A percentile compares a stretch with the other conserved stretches of the same genome.
These are phyloP conservation scores for Flaveria trinervia DNA, from an alignment of 129 eudicot species.

Conservation along the genomic window DNA sequence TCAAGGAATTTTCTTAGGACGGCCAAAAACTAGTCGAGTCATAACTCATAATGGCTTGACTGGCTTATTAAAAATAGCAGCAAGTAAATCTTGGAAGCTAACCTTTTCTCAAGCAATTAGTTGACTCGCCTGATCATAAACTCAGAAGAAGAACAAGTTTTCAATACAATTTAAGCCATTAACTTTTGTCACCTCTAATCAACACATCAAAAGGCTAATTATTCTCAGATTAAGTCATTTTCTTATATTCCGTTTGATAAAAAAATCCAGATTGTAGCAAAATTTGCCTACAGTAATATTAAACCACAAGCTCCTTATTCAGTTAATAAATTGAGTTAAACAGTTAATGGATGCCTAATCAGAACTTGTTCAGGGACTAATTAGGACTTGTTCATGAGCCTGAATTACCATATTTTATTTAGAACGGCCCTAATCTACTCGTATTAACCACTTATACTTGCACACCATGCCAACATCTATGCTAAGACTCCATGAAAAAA, in stretches of 20 bases:
- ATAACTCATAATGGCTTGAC: background rate
- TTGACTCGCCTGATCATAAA: background rate
- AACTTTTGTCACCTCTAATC: background rate
- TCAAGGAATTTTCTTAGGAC: background rate
- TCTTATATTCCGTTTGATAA: no score
- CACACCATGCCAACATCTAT: background rate
- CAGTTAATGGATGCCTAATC: no score
- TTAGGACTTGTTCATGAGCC: no score
- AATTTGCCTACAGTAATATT: no score
- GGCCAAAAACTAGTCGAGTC: background rate
- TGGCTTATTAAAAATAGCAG: background rate
- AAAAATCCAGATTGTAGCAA: no score
- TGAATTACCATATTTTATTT: no score
- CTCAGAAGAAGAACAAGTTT: background rate
- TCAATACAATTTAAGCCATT: background rate
- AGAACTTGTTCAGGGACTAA: no score
- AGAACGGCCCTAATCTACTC: no score
- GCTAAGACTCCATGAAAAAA: background rate
- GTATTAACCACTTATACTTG: no score
- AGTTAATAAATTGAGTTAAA: no score
- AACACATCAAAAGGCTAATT: background rate
- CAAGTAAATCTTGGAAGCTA: background rate
- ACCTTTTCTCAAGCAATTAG: background rate
- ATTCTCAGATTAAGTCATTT: background rate
- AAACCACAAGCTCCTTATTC: no score